Percentiles rank a stretch among this genome's conserved stretches.
These are phyloP conservation scores for Penicillium atrosanguineum DNA, from an alignment of 495 filamentous ascomycete genomes.

Conservation along the genomic window DNA sequence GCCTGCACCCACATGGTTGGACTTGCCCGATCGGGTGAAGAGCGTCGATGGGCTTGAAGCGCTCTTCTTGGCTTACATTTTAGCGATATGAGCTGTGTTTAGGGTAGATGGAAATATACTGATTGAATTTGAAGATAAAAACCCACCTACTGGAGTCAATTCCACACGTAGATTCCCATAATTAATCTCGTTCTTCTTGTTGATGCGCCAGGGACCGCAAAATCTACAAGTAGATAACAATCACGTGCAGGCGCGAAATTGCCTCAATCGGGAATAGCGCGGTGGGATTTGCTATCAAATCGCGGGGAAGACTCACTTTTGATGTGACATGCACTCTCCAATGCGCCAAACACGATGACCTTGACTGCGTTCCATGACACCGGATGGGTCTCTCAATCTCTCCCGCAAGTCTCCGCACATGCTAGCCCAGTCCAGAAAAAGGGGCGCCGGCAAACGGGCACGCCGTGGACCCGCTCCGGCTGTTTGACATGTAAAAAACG, in stretches of 20 bases:
- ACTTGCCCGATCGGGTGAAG: slow-evolving; percentile 22
- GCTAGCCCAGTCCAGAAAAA: slow-evolving; percentile 13
- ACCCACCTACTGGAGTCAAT: background rate
- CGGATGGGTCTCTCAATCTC: slow-evolving; percentile 4
- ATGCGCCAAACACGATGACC: slow-evolving; percentile 12
- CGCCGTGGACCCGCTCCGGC: slow-evolving; percentile 43
- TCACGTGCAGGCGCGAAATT: slow-evolving; percentile 22
- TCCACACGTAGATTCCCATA: background rate
- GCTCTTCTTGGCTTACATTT: background rate
- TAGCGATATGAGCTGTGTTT: background rate
- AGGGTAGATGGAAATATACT: background rate
- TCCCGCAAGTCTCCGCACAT: slow-evolving; percentile 3
- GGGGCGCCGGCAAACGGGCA: slow-evolving; percentile 32
- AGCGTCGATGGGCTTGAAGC: slow-evolving; percentile 2
- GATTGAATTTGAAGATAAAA: background rate
- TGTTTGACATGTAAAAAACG: slow-evolving; percentile 46
- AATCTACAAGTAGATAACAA: slow-evolving; percentile 3
- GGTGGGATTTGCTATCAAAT: slow-evolving; percentile 18
- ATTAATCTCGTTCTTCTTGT: background rate
- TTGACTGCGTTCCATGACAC: slow-evolving; percentile 18
- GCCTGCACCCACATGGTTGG: slow-evolving; percentile 13
- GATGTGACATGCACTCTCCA: background rate
- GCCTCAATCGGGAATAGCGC: slow-evolving; percentile 18
- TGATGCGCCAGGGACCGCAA: background rate
- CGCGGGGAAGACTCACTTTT: slow-evolving; percentile 14